Evolutionary conservation across 2,329 filamentous ascomycete genomes (phyloP).

Genomic region (Waltergamsia citrina): DNA sequence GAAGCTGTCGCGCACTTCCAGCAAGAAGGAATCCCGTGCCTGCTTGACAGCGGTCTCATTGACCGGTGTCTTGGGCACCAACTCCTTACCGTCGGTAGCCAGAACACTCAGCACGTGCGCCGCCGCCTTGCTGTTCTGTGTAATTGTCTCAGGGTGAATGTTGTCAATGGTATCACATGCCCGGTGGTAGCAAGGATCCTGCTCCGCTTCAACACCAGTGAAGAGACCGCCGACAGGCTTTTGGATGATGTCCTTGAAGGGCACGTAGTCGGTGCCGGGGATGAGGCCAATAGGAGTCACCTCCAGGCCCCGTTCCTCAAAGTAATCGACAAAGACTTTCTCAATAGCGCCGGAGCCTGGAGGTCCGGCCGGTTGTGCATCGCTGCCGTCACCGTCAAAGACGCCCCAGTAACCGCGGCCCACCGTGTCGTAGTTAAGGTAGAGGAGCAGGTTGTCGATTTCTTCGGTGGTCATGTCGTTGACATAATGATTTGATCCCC

Average conservation of each 20-base stretch:
- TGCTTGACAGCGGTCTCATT: slow-evolving; percentile 6
- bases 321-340: slow-evolving; percentile 21
- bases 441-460: slow-evolving; percentile 22
- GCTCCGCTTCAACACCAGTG: slow-evolving; percentile 46
- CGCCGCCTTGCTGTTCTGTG: slow-evolving; percentile 28
- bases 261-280: slow-evolving; percentile 51
- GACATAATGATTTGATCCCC: slow-evolving; percentile 25
- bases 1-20: neutral
- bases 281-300: slow-evolving; percentile 14
- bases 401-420: slow-evolving; percentile 22
- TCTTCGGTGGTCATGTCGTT: slow-evolving; percentile 20
- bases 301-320: slow-evolving; percentile 19
- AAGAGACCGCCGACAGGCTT: slow-evolving; percentile 48
- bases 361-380: slow-evolving; percentile 24
- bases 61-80: slow-evolving; percentile 15
- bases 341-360: slow-evolving; percentile 20
- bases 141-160: slow-evolving; percentile 19
- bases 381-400: slow-evolving; percentile 22
- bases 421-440: slow-evolving; percentile 33
- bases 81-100: slow-evolving; percentile 11
- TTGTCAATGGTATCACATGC: slow-evolving; percentile 24
- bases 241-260: slow-evolving; percentile 42
- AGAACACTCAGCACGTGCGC: slow-evolving; percentile 29
- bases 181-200: slow-evolving; percentile 20
- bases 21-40: neutral